A percentile compares a stretch with the other conserved stretches of the same genome.
Evolutionary conservation across 345 rosid genomes (phyloP).

Genomic region (Excoecaria agallocha): DNA sequence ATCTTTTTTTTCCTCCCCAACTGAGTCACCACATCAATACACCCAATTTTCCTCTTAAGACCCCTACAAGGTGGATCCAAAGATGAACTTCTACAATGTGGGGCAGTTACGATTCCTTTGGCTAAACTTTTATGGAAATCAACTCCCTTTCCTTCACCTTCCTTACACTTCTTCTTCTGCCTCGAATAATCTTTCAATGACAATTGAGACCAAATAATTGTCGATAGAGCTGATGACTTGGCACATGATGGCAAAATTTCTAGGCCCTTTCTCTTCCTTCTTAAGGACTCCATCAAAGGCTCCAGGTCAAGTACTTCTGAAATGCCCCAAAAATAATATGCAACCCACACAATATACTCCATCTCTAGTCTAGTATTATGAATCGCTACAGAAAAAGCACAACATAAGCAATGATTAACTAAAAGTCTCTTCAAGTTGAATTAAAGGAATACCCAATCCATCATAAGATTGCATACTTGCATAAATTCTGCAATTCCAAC

Average conservation of each 20-base stretch:
- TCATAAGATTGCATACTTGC: slow-evolving; percentile 11
- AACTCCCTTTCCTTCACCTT: slow-evolving; percentile 6
- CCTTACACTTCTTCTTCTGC: slow-evolving; percentile 18
- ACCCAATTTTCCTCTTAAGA: slow-evolving; percentile 20
- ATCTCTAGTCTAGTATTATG: not conserved
- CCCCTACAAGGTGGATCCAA: slow-evolving; percentile 18
- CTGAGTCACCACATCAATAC: slow-evolving; percentile 15
- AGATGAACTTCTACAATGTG: slow-evolving; percentile 9
- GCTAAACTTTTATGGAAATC: slow-evolving; percentile 9
- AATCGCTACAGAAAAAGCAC: not conserved
- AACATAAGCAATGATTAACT: not conserved
- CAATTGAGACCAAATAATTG: slow-evolving; percentile 8
- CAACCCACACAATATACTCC: not conserved
- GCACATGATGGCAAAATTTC: slow-evolving; percentile 5
- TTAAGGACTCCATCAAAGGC: slow-evolving; percentile 13
- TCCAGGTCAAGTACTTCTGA: slow-evolving; percentile 5
- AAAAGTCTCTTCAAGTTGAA: slow-evolving; percentile 11
- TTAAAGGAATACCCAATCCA: slow-evolving; percentile 6
- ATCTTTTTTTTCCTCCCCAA: slow-evolving; percentile 17
- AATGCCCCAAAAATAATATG: slow-evolving; percentile 2
- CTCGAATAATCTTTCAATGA: slow-evolving; percentile 16
- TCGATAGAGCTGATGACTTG: not conserved
- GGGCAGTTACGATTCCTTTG: slow-evolving; percentile 14
- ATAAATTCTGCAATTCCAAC: slow-evolving; percentile 9
- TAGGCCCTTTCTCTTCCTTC: slow-evolving; percentile 22